Percentiles rank a stretch among this genome's conserved stretches.
Conservation (phyloP, 257 asterid species). For the Solanum phureja region DNA sequence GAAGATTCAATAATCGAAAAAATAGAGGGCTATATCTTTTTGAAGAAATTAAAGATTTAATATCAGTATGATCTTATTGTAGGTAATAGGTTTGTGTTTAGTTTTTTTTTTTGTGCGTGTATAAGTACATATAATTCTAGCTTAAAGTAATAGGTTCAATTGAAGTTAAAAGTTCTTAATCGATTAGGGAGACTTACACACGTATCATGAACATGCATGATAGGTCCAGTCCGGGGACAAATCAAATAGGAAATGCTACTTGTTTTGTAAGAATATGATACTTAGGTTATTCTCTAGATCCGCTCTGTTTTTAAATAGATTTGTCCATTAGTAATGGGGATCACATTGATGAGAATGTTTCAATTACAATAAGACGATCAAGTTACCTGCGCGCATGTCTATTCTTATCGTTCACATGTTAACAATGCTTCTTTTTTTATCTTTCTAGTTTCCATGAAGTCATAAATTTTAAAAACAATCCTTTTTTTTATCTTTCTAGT, state of each 20-base stretch:
- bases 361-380: background rate
- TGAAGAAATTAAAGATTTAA: no score
- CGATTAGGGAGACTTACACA: background rate
- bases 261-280: no score
- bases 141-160: background rate
- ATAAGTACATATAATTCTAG: background rate
- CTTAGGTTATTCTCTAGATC: background rate
- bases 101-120: no score
- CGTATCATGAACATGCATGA: background rate
- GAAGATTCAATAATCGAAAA: background rate
- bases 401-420: background rate
- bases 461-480: no score
- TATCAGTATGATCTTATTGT: background rate
- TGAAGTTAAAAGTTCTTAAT: background rate
- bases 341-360: no score
- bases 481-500: background rate
- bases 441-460: no score
- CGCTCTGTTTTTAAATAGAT: no score
- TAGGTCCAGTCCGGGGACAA: no score
- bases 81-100: background rate
- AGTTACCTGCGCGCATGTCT: no score
- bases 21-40: background rate
- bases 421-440: no score
- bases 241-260: no score
- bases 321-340: background rate